phyloP scores from a whole-genome alignment of 768 basidiomycete species.

The Baorangia bicolor region DNA sequence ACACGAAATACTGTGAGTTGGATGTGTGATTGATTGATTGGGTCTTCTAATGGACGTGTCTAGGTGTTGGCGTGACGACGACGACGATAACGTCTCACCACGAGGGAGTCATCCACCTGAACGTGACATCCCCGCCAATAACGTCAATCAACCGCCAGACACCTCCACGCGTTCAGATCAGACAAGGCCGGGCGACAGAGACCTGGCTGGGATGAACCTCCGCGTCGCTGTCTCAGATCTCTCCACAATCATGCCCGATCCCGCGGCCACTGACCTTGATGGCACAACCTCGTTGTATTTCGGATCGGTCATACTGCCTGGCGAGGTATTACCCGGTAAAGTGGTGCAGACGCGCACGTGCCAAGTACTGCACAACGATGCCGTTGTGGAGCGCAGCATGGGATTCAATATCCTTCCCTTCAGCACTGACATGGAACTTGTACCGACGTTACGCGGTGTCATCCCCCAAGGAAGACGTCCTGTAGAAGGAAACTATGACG shows the following conservation, averaged over 20 bases:
- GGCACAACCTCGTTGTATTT: conserved; percentile 8
- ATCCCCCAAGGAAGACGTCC: conserved; percentile 4
- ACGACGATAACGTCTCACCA: too few species aligned
- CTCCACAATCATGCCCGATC: background rate
- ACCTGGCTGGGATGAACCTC: background rate
- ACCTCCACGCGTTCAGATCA: background rate
- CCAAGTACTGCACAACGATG: too few species aligned
- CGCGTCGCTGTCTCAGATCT: background rate
- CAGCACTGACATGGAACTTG: background rate
- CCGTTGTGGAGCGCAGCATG: background rate
- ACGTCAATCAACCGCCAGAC: background rate
- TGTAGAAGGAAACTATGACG: conserved; percentile 4
- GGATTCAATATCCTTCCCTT: conserved; percentile 4
- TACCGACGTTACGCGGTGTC: background rate
- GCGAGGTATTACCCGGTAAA: background rate
- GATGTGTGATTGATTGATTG: too few species aligned
- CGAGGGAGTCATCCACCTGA: too few species aligned
- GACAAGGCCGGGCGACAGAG: background rate
- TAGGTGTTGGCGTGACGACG: too few species aligned
- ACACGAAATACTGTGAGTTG: conserved; percentile 8
- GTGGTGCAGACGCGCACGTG: too few species aligned
- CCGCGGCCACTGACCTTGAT: background rate
- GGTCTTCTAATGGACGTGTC: background rate
- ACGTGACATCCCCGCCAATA: too few species aligned
- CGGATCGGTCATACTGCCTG: background rate